phyloP scores from a whole-genome alignment of 2,329 filamentous ascomycete genomes.

The Colletotrichum tropicicola region DNA sequence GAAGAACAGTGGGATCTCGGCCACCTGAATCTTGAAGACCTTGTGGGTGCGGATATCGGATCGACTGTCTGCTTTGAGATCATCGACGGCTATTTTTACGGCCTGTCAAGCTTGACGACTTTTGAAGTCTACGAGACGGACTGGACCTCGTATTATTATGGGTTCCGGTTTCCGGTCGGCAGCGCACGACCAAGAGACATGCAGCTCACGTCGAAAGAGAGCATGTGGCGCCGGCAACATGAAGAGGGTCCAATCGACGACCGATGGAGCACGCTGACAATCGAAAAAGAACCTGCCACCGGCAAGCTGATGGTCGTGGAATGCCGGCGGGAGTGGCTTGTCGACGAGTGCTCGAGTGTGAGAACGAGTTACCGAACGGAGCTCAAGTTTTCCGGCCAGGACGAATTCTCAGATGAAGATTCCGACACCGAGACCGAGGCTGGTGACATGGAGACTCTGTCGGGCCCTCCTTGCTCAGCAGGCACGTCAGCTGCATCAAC shows the following conservation, averaged over 20 bases:
- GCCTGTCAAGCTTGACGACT: conserved; percentile 71
- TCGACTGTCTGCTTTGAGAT: conserved; percentile 78
- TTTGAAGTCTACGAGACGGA: conserved; percentile 71
- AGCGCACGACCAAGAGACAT: conserved; percentile 46
- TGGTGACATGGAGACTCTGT: neutral
- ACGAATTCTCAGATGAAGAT: too few relatives aligned
- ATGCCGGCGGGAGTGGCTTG: conserved; percentile 73
- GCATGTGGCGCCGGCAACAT: conserved; percentile 73
- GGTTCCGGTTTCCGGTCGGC: conserved; percentile 68
- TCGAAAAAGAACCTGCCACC: conserved; percentile 68
- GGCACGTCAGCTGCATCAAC: neutral
- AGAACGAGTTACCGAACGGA: conserved; percentile 73
- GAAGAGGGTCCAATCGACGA: conserved; percentile 78
- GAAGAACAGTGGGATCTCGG: conserved; percentile 48
- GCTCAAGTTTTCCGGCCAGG: conserved; percentile 50
- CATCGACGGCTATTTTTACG: conserved; percentile 72
- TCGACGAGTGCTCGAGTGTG: conserved; percentile 61
- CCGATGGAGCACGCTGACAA: conserved; percentile 73
- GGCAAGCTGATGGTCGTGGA: conserved; percentile 71
- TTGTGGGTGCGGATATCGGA: conserved; percentile 72
- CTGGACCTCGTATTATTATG: conserved; percentile 76
- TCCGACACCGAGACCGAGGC: neutral
- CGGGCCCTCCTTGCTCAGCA: neutral
- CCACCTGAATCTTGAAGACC: conserved; percentile 62
- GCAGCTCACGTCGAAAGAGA: conserved; percentile 51